These are phyloP conservation scores for Mycena rebaudengoi DNA, from an alignment of 768 basidiomycete genomes.

Conservation along the genomic window DNA sequence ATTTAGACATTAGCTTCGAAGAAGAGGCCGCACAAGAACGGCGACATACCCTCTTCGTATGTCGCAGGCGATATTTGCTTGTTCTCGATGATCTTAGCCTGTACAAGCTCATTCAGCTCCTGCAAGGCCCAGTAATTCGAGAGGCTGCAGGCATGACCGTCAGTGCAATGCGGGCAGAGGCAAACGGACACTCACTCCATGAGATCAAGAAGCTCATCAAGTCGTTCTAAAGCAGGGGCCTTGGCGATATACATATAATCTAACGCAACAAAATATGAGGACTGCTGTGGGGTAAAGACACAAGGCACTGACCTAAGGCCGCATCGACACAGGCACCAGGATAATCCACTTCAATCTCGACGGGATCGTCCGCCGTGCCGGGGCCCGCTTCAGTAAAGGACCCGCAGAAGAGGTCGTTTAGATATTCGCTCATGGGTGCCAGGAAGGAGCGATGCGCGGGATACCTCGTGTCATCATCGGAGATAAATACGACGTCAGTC, in stretches of 20 bases:
- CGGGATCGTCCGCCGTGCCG: conserved; percentile 25
- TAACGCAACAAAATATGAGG: neutral
- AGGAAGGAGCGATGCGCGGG: conserved; percentile 34
- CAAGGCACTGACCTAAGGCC: conserved; percentile 10
- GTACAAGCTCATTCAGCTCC: conserved; percentile 26
- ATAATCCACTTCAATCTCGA: conserved; percentile 30
- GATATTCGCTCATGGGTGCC: conserved; percentile 34
- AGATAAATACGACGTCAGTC: conserved; percentile 34
- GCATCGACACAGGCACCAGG: conserved; percentile 24
- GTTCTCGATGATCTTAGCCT: conserved; percentile 28
- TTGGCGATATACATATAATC: conserved; percentile 26
- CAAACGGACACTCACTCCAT: conserved; percentile 25
- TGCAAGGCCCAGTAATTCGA: conserved; percentile 26
- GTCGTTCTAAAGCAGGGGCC: conserved; percentile 20
- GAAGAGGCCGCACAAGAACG: neutral
- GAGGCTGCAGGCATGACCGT: conserved; percentile 4
- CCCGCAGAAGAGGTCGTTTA: conserved; percentile 31
- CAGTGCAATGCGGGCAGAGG: neutral
- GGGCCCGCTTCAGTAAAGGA: conserved; percentile 29
- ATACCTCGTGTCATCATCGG: conserved; percentile 26
- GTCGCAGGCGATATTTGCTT: conserved; percentile 28
- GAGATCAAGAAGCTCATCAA: conserved; percentile 24
- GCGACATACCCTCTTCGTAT: conserved; percentile 20
- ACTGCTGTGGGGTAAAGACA: neutral
- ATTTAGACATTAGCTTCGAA: neutral